Evolutionary conservation across 495 filamentous ascomycete genomes (phyloP), one percentile per base, ranked within the genome.

Genomic region (Xylaria palmicola): DNA sequence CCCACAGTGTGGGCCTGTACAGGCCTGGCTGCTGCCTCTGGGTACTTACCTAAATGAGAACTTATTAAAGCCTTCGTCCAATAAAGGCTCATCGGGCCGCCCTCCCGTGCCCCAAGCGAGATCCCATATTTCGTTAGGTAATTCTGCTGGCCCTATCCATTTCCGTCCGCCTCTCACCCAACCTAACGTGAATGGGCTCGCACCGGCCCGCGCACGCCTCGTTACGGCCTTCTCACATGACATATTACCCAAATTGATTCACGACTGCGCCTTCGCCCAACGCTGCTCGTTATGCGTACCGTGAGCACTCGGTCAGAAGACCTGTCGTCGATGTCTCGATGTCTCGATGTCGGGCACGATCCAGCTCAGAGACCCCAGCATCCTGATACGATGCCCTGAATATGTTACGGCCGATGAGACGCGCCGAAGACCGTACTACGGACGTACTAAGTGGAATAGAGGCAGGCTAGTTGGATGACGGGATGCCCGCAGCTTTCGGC

Each of bases 241-340:
- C 34, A 59, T 50, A 51, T 59, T 59, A 49, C 30, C 55, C 44
- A 47, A 15, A 56, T 56, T 56, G 53, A 56, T 58, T 58, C 32
- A 10, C 4, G 41, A 20, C 17, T n/a, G n/a, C n/a, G n/a, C n/a
- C n/a, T n/a, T n/a, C n/a, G n/a, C n/a, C n/a, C n/a, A n/a, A n/a
- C n/a, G n/a, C n/a, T n/a, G n/a, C n/a, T n/a, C n/a, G n/a, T n/a
- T n/a, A 4, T 30, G 19, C 41, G 55, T 22, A 27, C 7, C 10
- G 34, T 17, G 27, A 44, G 15, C 27, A 56, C 44, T 12, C 32
- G 6, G 6, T 6, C 13, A 36, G 6, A 6, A 6, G 13, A 36
- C 6, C 6, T 13, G 13, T 32, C 37, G 39, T 6, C 7, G n/a
- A 44, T 22, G 9, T 24, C 7, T 56, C 44, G 26, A 27, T 32